phyloP scores from a whole-genome alignment of 139 green algal genomes.

The Chlamydomonas eustigma region DNA sequence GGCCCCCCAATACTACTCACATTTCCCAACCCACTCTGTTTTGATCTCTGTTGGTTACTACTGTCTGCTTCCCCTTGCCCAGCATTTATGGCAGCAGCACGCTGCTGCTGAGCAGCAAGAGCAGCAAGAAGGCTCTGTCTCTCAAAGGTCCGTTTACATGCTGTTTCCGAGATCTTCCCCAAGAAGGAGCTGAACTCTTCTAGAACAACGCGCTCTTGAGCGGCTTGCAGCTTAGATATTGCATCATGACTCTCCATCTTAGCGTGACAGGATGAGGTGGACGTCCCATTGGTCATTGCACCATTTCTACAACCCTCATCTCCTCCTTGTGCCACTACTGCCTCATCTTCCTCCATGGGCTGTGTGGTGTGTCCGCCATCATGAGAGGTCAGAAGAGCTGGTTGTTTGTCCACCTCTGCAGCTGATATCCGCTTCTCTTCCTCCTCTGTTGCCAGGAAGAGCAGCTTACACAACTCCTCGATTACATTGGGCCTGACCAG shows the following conservation, averaged over 20 bases:
- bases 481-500: conserved; percentile 37
- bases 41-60: no score
- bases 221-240: conserved; percentile 2
- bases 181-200: conserved; percentile 39
- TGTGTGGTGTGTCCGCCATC: background rate
- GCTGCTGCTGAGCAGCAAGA: background rate
- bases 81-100: no score
- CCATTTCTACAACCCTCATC: no score
- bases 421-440: background rate
- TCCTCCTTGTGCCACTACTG: conserved; percentile 8
- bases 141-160: background rate
- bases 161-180: conserved; percentile 24
- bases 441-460: conserved; percentile 29
- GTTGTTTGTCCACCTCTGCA: background rate
- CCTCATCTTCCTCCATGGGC: background rate
- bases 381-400: background rate
- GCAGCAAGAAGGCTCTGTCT: background rate
- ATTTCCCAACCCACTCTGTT: background rate
- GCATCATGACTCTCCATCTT: no score
- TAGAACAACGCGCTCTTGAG: conserved; percentile 35
- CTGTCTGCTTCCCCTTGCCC: no score
- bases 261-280: no score
- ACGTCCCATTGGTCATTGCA: background rate
- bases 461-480: conserved; percentile 45
- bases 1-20: background rate